Percentiles rank a stretch among this genome's conserved stretches.
phyloP scores from a whole-genome alignment of 2,329 filamentous ascomycete genomes.

The Clonostachys chloroleuca region DNA sequence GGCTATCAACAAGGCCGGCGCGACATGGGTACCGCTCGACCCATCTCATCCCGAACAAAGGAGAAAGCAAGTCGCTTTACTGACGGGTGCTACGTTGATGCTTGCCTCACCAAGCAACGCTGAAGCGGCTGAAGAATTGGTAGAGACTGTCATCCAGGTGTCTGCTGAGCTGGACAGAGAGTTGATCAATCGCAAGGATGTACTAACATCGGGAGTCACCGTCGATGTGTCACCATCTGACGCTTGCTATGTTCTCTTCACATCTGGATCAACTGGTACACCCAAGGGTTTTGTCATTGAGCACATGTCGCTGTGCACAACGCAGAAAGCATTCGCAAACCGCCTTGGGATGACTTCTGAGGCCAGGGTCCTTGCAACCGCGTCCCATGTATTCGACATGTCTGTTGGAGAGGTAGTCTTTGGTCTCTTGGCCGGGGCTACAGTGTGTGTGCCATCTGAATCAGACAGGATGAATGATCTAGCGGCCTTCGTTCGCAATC shows the following conservation, averaged over 20 bases:
- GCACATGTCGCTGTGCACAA: slow-evolving; percentile 9
- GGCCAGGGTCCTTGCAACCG: slow-evolving; percentile 9
- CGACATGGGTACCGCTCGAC: slow-evolving; percentile 3
- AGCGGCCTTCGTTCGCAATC: slow-evolving; percentile 4
- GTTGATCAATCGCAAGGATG: slow-evolving; percentile 19
- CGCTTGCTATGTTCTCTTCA: slow-evolving; percentile 7
- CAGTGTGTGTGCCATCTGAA: slow-evolving; percentile 7
- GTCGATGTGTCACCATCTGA: slow-evolving; percentile 7
- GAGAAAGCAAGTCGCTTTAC: neutral
- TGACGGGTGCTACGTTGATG: neutral
- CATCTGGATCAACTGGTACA: slow-evolving; percentile 13
- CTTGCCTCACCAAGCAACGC: neutral
- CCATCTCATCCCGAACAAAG: slow-evolving; percentile 1
- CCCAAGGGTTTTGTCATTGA: slow-evolving; percentile 14
- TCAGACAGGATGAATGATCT: slow-evolving; percentile 8
- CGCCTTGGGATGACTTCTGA: slow-evolving; percentile 10
- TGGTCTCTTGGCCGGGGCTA: slow-evolving; percentile 3
- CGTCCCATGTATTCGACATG: slow-evolving; percentile 2
- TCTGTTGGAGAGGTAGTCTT: slow-evolving; percentile 5
- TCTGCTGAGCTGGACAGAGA: neutral
- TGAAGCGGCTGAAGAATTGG: neutral
- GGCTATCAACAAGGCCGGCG: slow-evolving; percentile 5
- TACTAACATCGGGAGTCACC: slow-evolving; percentile 14
- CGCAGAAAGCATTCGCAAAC: slow-evolving; percentile 6
- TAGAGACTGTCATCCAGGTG: slow-evolving; percentile 1